phyloP scores from a whole-genome alignment of 495 filamentous ascomycete species.

The Lasiosphaeria hispida region DNA sequence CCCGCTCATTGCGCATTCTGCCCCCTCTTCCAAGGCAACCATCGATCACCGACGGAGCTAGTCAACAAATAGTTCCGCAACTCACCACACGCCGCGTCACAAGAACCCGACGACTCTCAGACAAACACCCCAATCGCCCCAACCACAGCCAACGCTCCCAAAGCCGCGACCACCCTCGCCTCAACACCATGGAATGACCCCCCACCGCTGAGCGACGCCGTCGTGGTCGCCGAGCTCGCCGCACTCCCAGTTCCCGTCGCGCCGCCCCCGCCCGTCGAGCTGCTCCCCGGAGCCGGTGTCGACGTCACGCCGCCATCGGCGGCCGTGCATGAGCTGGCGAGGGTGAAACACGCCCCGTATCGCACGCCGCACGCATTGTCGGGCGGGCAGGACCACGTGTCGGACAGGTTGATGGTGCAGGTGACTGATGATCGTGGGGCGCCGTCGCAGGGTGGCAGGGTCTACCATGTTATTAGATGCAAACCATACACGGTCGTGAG shows the following conservation, averaged over 20 bases:
- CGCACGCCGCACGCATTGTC: constrained; percentile 2
- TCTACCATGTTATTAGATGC: background rate
- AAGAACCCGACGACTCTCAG: too few species aligned
- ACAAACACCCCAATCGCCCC: too few species aligned
- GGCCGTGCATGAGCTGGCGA: background rate
- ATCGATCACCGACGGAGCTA: too few species aligned
- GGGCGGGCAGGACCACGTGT: background rate
- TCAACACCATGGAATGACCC: too few species aligned
- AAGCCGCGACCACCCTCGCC: too few species aligned
- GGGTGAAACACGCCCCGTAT: background rate
- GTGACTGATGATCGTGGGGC: background rate
- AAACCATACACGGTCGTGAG: background rate
- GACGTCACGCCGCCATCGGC: background rate
- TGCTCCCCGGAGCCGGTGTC: background rate
- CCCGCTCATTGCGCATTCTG: too few species aligned
- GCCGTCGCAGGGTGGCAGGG: background rate
- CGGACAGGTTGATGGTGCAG: background rate
- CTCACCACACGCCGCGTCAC: too few species aligned
- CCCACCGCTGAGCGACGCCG: background rate
- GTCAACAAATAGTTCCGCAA: too few species aligned
- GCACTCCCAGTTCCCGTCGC: background rate
- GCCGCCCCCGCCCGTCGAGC: background rate
- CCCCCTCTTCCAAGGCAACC: too few species aligned
- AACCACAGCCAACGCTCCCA: too few species aligned
- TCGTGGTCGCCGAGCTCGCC: background rate